These are phyloP conservation scores for Phlebiopsis gigantea DNA, from an alignment of 768 basidiomycete species.

Conservation along the genomic window DNA sequence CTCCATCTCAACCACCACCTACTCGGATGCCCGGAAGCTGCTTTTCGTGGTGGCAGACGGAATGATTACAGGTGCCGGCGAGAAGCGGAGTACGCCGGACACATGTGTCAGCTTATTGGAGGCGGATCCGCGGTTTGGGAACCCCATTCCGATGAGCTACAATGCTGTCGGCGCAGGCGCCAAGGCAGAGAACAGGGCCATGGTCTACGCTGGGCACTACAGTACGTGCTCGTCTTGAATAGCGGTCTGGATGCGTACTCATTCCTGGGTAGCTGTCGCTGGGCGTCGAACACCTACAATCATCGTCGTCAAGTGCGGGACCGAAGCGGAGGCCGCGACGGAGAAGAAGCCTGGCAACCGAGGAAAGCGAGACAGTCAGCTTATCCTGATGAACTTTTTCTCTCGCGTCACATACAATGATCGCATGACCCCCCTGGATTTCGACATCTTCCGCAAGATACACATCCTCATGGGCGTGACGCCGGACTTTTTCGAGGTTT, in stretches of 20 bases:
- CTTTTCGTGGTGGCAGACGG: conserved; percentile 95
- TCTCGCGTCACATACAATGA: conserved; percentile 99
- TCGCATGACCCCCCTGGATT: conserved; percentile 96
- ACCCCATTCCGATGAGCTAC: conserved; percentile 93
- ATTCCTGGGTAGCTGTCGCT: conserved; percentile 50
- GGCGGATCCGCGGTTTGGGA: conserved; percentile 92
- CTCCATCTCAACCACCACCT: conserved; percentile 85
- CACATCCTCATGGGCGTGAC: conserved; percentile 98
- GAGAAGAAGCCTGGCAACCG: conserved; percentile 97
- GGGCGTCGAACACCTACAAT: conserved; percentile 92
- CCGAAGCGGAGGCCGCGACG: conserved; percentile 69
- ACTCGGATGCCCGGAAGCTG: conserved; percentile 89
- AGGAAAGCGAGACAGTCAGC: conserved; percentile 97
- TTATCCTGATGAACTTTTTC: conserved; percentile 99
- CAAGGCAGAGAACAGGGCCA: conserved; percentile 89
- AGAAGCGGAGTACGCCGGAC: conserved; percentile 94
- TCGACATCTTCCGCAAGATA: conserved; percentile 95
- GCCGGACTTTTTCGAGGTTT: conserved; percentile 97
- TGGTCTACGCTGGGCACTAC: conserved; percentile 99
- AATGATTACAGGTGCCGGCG: conserved; percentile 97
- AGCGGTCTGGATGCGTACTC: neutral
- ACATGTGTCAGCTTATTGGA: conserved; percentile 90
- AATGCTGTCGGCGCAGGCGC: conserved; percentile 83
- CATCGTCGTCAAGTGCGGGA: conserved; percentile 95
- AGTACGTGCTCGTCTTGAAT: conserved; percentile 52